Evolutionary conservation across 2,329 filamentous ascomycete genomes (phyloP).

Genomic region (Cordyceps javanica): DNA sequence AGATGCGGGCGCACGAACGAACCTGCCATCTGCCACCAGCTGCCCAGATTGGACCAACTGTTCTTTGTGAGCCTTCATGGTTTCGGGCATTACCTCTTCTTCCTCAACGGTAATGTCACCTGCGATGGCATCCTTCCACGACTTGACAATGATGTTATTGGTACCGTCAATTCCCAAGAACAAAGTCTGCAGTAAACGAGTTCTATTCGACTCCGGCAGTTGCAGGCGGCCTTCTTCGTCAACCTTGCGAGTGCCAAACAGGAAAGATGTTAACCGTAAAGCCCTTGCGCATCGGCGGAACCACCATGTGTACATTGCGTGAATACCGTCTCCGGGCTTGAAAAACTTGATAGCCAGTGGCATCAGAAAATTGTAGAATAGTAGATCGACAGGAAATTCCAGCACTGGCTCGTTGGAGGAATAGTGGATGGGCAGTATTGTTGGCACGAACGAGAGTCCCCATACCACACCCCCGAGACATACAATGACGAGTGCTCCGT

Average conservation of each 20-base stretch:
- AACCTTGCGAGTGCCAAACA: slow-evolving; percentile 75
- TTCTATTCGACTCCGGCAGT: slow-evolving; percentile 28
- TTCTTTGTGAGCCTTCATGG: slow-evolving; percentile 34
- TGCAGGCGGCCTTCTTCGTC: slow-evolving; percentile 74
- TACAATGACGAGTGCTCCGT: slow-evolving; percentile 84
- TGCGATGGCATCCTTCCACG: slow-evolving; percentile 52
- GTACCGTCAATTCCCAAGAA: slow-evolving; percentile 42
- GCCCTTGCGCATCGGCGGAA: slow-evolving; percentile 78
- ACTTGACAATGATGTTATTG: slow-evolving; percentile 43
- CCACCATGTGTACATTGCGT: slow-evolving; percentile 92
- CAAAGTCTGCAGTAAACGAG: slow-evolving; percentile 34
- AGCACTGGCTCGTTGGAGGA: slow-evolving; percentile 86
- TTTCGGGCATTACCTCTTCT: slow-evolving; percentile 29
- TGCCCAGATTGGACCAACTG: slow-evolving; percentile 42
- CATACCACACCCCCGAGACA: slow-evolving; percentile 95
- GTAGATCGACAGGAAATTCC: slow-evolving; percentile 87
- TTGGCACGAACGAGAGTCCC: slow-evolving; percentile 66
- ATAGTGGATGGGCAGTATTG: slow-evolving; percentile 86
- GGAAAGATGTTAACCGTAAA: slow-evolving; percentile 81
- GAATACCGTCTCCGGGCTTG: slow-evolving; percentile 76
- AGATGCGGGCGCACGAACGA: slow-evolving; percentile 87
- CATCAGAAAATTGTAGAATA: slow-evolving; percentile 97
- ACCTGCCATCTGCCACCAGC: slow-evolving; percentile 66
- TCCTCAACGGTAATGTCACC: slow-evolving; percentile 40
- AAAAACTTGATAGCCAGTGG: slow-evolving; percentile 79